Base-by-base conservation (phyloP, 345 rosid species). In the Excoecaria cochinchinensis region DNA sequence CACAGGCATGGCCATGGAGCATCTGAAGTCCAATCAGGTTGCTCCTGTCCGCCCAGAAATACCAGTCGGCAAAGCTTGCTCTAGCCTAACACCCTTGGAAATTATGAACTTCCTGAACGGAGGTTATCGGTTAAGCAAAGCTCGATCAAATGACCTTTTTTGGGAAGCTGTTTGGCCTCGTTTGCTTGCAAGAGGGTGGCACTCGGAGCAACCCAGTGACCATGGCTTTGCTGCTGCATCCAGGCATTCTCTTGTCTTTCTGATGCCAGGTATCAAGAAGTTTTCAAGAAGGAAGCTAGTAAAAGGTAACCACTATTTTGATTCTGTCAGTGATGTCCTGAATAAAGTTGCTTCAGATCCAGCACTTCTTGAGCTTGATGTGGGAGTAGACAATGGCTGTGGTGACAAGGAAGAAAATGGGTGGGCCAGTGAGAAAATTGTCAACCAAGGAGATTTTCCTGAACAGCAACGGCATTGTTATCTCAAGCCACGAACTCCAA, bases 161-260 rank as follows among this genome's bases (percentile, higher is more conserved):
- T 87, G 90, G 88, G 90, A 85, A 73, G 90, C 90, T 77, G 87
- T 87, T 75, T 87, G 90, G 87, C 88, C 90, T 62, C 85, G 88
- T 19, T 85, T 87, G 68, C 78, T 83, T 76, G 90, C 90, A 19
- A 78, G 85, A 82, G 88, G 88, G 22, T 87, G 90, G 88, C 87
- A 84, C 73, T 87, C 87, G 58, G 90, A 87, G 81, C 85, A 85
- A 75, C 85, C 90, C 15, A 78, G 73, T 72, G 84, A 83, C 82
- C 82, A 81, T 51, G 79, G 74, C 48, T 51, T 71, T 70, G 46
- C 79, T 77, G 74, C 79, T 76, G 74, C 80, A 52, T 76, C 78
- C 17, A 83, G 82, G 70, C 73, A 80, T 66, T 75, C 81, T 52
- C 73, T 84, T 72, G 87, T 87, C 64, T 87, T 87, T 71, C 83